Base-by-base conservation (phyloP, 176 grass and related monocot genomes). In the Eragrostis nindensis region DNA sequence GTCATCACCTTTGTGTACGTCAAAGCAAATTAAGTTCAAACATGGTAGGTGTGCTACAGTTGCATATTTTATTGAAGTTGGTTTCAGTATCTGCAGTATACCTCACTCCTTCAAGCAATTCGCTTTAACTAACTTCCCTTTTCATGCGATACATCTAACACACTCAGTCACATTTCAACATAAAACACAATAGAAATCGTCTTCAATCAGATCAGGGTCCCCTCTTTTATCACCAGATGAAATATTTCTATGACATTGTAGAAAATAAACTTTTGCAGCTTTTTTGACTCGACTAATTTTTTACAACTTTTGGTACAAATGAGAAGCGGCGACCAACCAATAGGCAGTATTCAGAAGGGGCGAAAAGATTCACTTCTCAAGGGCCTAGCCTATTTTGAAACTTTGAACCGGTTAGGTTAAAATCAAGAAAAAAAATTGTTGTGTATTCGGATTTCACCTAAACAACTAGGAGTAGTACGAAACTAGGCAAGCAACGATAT, bases 401-500 rank as follows among this genome's bases (percentile, higher is more conserved):
- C 5, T 53, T 38, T 7, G 17, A 54, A 38, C n/a, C 0, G 49
- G 5, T 73, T 54, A 73, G 70, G 70, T n/a, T 21, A n/a, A 39
- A 73, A 22, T 29, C 29, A 55, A 52, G 46, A 36, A 49, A 12
- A 25, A 55, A 74, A 13, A 3, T 12, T 38, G 0, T 54, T 32
- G 19, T 22, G 30, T 36, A 30, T 9, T 62, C 26, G 10, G 2
- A 66, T 39, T 15, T 16, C 1, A 11, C 21, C 47, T 49, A 68
- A 65, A 25, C 62, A 3, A 41, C 6, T 18, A 25, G 11, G 56
- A n/a, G 57, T 22, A 61, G 4, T 61, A 61, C 11, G 26, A 12
- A 7, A 25, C n/a, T n/a, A 62, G 67, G 14, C 26, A 62, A 61
- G 68, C 43, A 50, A 82, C 26, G 55, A 63, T 21, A 68, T 75